These are phyloP conservation scores for Serendipita vermifera DNA, from an alignment of 768 basidiomycete genomes.

Conservation along the genomic window DNA sequence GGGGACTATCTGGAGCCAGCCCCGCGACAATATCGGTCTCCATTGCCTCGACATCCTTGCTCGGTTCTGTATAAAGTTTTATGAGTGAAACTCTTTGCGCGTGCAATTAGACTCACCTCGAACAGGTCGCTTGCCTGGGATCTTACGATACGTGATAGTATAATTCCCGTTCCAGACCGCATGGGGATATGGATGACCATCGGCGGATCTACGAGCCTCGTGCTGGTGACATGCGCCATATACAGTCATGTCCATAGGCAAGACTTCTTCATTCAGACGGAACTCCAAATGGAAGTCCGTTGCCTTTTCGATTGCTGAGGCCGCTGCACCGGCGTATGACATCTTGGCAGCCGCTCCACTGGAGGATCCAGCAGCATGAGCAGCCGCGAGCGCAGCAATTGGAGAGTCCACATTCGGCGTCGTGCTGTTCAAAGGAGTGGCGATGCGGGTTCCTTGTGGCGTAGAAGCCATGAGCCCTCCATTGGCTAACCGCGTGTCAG, in stretches of 20 bases:
- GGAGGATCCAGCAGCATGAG: constrained; percentile 10
- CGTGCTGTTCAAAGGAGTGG: constrained; percentile 40
- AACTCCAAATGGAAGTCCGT: constrained; percentile 97
- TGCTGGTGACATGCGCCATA: constrained; percentile 95
- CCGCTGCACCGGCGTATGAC: constrained; percentile 77
- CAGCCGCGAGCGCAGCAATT: constrained; percentile 25
- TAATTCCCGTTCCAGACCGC: constrained; percentile 85
- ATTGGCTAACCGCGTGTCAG: neutral
- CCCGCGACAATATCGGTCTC: constrained; percentile 34
- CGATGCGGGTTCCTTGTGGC: constrained; percentile 87
- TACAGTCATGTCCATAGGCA: constrained; percentile 81
- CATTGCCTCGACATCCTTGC: constrained; percentile 26
- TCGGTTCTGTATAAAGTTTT: neutral
- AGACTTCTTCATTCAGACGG: constrained; percentile 73
- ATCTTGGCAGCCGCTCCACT: constrained; percentile 18
- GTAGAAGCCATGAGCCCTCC: constrained; percentile 54
- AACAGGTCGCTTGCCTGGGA: constrained; percentile 58
- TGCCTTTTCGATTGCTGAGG: constrained; percentile 66
- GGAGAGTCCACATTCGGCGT: constrained; percentile 24
- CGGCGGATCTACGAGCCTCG: constrained; percentile 58
- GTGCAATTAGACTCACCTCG: constrained; percentile 30
- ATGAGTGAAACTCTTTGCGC: neutral
- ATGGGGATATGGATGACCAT: constrained; percentile 44
- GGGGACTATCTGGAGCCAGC: constrained; percentile 68
- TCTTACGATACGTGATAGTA: constrained; percentile 86